phyloP scores from a whole-genome alignment of 2,329 filamentous ascomycete genomes.

The Alternaria viburni region DNA sequence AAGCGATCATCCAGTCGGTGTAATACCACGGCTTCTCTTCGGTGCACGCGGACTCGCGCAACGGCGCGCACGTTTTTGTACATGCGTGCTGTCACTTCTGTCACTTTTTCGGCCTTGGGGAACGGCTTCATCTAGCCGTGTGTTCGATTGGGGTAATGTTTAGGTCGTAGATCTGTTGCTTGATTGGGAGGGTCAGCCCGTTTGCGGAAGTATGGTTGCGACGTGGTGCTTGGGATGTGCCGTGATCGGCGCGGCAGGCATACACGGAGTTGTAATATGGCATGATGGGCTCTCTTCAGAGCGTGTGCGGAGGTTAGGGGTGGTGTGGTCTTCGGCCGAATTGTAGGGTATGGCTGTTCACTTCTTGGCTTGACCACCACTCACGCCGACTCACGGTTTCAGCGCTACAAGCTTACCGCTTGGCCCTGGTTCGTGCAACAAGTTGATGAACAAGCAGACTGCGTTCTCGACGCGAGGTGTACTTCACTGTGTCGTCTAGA shows the following conservation, averaged over 20 bases:
- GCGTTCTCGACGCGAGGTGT: background rate
- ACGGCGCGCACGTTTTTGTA: background rate
- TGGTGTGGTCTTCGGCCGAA: background rate
- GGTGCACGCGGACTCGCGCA: background rate
- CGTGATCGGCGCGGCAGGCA: background rate
- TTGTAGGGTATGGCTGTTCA: background rate
- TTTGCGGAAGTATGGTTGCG: background rate
- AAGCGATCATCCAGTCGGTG: background rate
- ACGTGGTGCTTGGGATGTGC: background rate
- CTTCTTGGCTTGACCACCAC: background rate
- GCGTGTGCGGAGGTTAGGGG: background rate
- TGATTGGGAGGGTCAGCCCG: background rate
- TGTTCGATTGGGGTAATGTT: background rate
- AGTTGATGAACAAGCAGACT: background rate
- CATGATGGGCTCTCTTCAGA: background rate
- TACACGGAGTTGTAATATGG: background rate
- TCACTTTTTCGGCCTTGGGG: background rate
- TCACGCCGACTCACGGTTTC: background rate
- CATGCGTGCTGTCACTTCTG: background rate
- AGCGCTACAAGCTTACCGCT: background rate
- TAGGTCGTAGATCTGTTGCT: background rate
- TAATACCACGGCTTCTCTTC: background rate
- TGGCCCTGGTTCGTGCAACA: background rate
- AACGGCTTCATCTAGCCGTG: background rate
- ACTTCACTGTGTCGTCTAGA: background rate